Evolutionary conservation across 2,329 filamentous ascomycete species (phyloP), one percentile per base, ranked within the genome.

Genomic region (Salinomyces thailandicus): DNA sequence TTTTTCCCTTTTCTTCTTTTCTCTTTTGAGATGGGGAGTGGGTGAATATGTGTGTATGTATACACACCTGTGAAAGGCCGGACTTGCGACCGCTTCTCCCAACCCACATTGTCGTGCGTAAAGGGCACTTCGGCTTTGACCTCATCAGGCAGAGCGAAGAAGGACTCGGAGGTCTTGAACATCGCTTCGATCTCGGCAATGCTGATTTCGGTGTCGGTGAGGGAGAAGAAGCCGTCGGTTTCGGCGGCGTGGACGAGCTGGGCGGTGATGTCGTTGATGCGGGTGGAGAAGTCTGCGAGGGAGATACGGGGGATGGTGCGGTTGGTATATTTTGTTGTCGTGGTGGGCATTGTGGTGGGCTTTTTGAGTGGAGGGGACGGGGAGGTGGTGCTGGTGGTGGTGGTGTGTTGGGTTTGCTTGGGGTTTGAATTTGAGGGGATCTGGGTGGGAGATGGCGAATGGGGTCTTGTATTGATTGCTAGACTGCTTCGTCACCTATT

Each of bases 31-130:
- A n/a, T n/a, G n/a, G n/a, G n/a, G n/a, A n/a, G n/a, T n/a, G n/a
- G n/a, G n/a, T n/a, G n/a, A n/a, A n/a, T n/a, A n/a, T n/a, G n/a
- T n/a, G n/a, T n/a, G n/a, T n/a, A n/a, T n/a, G n/a, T n/a, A n/a
- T n/a, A n/a, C 22, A 9, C 22, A 26, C 22, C 22, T 0, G 75
- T 79, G 3, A 70, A 75, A 1, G 73, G 73, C 9, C 74, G 66
- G 29, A 78, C 58, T 47, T 78, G 74, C 5, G 67, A 62, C 42
- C 64, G 67, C 52, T 72, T 72, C 59, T 78, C 74, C 73, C 74
- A 78, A 5, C 75, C 75, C 2, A 70, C 68, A 44, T 79, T 78
- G 40, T 67, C 62, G 5, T 58, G 59, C 29, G 62, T 70, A 60
- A 69, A 77, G 0, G 73, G 69, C 1, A 75, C 69, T 5, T 59